Evolutionary conservation across 768 basidiomycete species (phyloP).

Genomic region (Daedaleopsis sinensis): DNA sequence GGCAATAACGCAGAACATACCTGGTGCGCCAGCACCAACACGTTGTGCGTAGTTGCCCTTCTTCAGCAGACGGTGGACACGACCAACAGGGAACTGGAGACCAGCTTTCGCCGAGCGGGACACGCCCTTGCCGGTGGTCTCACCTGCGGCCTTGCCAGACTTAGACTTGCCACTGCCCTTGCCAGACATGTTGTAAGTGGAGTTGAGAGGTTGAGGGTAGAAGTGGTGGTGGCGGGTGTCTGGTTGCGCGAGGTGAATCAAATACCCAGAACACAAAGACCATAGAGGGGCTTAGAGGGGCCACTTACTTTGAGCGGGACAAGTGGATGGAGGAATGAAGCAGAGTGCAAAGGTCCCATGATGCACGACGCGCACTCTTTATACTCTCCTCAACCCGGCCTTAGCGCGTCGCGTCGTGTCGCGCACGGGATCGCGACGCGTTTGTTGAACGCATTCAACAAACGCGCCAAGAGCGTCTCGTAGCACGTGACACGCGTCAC

Average conservation of each 20-base stretch:
- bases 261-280: background rate
- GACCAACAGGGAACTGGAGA: constrained; percentile 89
- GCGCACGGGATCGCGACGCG: constrained; percentile 24
- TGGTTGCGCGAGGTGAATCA: background rate
- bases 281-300: background rate
- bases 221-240: constrained; percentile 2
- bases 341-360: background rate
- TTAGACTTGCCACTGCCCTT: constrained; percentile 62
- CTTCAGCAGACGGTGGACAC: constrained; percentile 90
- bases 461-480: constrained; percentile 19
- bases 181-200: constrained; percentile 38
- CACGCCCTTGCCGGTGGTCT: constrained; percentile 50
- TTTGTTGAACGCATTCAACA: constrained; percentile 32
- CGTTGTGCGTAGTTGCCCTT: constrained; percentile 86
- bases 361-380: constrained; percentile 3
- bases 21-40: constrained; percentile 87
- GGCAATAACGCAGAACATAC: constrained; percentile 37
- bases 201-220: background rate
- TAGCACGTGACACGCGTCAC: constrained; percentile 27
- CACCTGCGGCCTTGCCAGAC: constrained; percentile 62
- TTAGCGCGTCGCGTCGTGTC: background rate
- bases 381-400: constrained; percentile 15
- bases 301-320: background rate
- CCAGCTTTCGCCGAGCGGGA: constrained; percentile 78
- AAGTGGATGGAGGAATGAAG: background rate